Evolutionary conservation across 2,329 filamentous ascomycete species (phyloP).

Genomic region (Beauveria medogensis): DNA sequence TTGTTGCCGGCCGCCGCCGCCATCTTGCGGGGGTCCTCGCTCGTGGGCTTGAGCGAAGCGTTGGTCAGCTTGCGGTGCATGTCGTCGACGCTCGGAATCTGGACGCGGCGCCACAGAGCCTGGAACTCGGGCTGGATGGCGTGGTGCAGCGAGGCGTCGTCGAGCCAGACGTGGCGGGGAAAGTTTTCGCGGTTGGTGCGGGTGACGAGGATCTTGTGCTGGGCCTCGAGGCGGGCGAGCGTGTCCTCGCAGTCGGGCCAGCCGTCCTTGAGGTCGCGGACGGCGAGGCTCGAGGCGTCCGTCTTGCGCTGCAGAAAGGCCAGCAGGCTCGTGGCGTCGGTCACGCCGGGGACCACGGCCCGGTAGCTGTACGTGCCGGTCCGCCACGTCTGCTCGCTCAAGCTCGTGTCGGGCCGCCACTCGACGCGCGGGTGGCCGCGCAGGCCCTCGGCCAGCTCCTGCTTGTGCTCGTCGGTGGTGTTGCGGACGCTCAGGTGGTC

Average conservation of each 20-base stretch:
- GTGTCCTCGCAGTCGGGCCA: constrained; percentile 80
- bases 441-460: constrained; percentile 59
- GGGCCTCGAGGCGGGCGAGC: constrained; percentile 67
- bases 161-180: constrained; percentile 78
- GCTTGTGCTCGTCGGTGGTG: constrained; percentile 52
- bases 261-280: constrained; percentile 91
- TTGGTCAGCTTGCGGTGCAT: constrained; percentile 69
- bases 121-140: constrained; percentile 76
- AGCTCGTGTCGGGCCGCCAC: constrained; percentile 46
- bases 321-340: constrained; percentile 67
- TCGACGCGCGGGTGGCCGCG: constrained; percentile 53
- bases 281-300: constrained; percentile 70
- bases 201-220: constrained; percentile 75
- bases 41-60: constrained; percentile 76
- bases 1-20: constrained; percentile 37
- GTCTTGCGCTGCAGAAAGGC: constrained; percentile 72
- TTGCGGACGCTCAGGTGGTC: constrained; percentile 68
- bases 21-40: constrained; percentile 59
- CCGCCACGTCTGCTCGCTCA: constrained; percentile 59
- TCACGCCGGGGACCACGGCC: constrained; percentile 73
- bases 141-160: constrained; percentile 71
- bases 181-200: constrained; percentile 88
- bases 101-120: constrained; percentile 72
- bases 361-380: constrained; percentile 73
- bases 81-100: constrained; percentile 66